A percentile compares a stretch with the other conserved stretches of the same genome.
Evolutionary conservation across 176 grass and related monocot genomes (phyloP).

Genomic region (Tillandsia fasciculata): DNA sequence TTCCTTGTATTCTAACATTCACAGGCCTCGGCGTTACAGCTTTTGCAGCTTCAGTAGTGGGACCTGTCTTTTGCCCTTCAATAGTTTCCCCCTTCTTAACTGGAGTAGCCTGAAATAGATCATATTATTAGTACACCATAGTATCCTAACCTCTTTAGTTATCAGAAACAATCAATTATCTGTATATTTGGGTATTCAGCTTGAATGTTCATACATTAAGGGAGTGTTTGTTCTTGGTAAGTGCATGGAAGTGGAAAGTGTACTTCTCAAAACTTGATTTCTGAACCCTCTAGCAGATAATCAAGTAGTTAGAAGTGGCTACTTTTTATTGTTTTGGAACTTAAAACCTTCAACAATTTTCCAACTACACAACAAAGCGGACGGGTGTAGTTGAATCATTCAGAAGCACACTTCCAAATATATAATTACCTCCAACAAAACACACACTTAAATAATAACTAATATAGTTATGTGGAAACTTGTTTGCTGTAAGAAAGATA

Average conservation of each 20-base stretch:
- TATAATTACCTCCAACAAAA: too few relatives aligned
- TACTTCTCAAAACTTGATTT: too few relatives aligned
- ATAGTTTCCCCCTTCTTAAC: slow-evolving; percentile 35
- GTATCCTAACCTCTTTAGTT: too few relatives aligned
- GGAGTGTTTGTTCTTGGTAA: not conserved
- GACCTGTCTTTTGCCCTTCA: slow-evolving; percentile 26
- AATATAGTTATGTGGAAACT: not conserved
- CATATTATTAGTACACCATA: not conserved
- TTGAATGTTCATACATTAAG: not conserved
- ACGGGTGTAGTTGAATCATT: too few relatives aligned
- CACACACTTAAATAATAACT: slow-evolving; percentile 6
- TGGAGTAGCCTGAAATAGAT: slow-evolving; percentile 35
- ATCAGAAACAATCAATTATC: too few relatives aligned
- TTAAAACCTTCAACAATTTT: too few relatives aligned
- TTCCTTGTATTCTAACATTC: slow-evolving; percentile 7
- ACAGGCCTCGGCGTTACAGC: slow-evolving; percentile 13
- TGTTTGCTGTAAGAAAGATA: not conserved
- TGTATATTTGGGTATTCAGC: not conserved
- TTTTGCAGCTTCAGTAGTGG: slow-evolving; percentile 28
- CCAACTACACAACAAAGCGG: too few relatives aligned
- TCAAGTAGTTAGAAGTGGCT: too few relatives aligned
- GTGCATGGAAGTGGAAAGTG: too few relatives aligned
- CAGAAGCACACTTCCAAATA: too few relatives aligned
- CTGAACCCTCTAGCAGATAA: too few relatives aligned
- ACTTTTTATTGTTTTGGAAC: too few relatives aligned